Conservation (phyloP, 1,139 yeast genomes). For the Kluyveromyces sp. region DNA sequence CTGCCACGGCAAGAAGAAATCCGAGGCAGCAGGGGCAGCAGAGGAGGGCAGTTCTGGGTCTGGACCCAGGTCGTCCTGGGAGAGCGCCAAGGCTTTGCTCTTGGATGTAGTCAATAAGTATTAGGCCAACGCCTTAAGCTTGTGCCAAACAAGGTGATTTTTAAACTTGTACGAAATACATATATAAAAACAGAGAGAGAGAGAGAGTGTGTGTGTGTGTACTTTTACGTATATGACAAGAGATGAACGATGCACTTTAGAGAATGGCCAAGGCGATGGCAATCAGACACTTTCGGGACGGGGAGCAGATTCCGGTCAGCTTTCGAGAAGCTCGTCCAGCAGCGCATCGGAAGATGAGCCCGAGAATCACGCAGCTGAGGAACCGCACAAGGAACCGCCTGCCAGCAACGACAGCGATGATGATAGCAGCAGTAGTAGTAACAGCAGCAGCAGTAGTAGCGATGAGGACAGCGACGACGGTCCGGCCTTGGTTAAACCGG, state of each 20-base stretch:
- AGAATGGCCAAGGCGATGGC: conserved; percentile 2
- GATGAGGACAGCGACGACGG: conserved; percentile 9
- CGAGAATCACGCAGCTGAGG: not conserved
- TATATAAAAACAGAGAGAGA: not conserved
- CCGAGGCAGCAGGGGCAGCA: not conserved
- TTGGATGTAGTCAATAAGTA: too few relatives aligned
- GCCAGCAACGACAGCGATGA: not conserved
- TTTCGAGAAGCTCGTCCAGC: not conserved
- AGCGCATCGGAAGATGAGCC: not conserved
- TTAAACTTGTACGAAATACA: too few relatives aligned
- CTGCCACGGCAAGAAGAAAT: not conserved
- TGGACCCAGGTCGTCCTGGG: too few relatives aligned
- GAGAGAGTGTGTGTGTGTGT: not conserved
- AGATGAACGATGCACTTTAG: not conserved
- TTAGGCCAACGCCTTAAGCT: too few relatives aligned
- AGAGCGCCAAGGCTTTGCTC: too few relatives aligned
- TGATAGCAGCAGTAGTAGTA: not conserved
- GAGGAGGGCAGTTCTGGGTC: too few relatives aligned
- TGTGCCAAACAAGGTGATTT: too few relatives aligned
- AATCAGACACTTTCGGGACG: conserved; percentile 7
- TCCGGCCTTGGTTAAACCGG: conserved; percentile 21
- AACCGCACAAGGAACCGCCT: not conserved
- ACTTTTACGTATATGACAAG: not conserved
- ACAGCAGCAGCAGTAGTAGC: conserved; percentile 7
- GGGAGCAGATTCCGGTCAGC: not conserved